These are phyloP conservation scores for Apophysomyces sp. DNA, from an alignment of 371 early-diverging fungal species.

Conservation along the genomic window DNA sequence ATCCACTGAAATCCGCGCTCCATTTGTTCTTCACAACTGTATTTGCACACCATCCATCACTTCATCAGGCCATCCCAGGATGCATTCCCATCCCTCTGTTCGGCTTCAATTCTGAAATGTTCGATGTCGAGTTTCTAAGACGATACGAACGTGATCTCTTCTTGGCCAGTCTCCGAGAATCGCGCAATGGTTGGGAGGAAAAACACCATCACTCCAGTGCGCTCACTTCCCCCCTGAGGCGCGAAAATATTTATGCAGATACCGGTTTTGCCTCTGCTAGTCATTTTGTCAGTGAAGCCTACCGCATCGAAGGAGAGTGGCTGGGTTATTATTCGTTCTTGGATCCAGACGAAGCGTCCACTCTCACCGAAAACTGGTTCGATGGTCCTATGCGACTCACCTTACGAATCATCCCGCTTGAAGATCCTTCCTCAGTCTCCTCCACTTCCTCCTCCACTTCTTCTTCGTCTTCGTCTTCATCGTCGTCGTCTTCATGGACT, in stretches of 20 bases:
- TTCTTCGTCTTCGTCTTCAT: not conserved
- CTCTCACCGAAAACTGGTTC: slow-evolving; percentile 33
- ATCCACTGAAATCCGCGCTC: slow-evolving; percentile 38
- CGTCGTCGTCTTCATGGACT: slow-evolving; percentile 12
- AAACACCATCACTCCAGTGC: slow-evolving; percentile 7
- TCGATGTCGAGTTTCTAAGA: slow-evolving; percentile 46
- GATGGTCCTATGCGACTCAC: slow-evolving; percentile 47
- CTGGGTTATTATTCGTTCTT: slow-evolving; percentile 48
- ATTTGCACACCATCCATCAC: slow-evolving; percentile 43
- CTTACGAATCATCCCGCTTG: slow-evolving; percentile 40
- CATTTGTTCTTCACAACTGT: slow-evolving; percentile 46
- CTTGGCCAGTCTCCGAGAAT: slow-evolving; percentile 20
- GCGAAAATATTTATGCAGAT: slow-evolving; percentile 27
- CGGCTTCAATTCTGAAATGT: slow-evolving; percentile 26
- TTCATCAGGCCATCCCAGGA: slow-evolving; percentile 36
- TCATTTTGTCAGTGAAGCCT: slow-evolving; percentile 40
- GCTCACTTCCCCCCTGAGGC: not conserved
- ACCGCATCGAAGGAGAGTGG: slow-evolving; percentile 49
- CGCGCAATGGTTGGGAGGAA: slow-evolving; percentile 18
- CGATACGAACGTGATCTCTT: slow-evolving; percentile 40
- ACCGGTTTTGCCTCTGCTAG: slow-evolving; percentile 35
- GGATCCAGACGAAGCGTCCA: slow-evolving; percentile 26
- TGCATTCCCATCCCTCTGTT: slow-evolving; percentile 43
- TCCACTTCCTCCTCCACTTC: not conserved
- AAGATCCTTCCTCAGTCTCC: slow-evolving; percentile 12